These are phyloP conservation scores for Ophiocordyceps camponoti-rufipedis DNA, from an alignment of 2,329 filamentous ascomycete species.

Conservation along the genomic window DNA sequence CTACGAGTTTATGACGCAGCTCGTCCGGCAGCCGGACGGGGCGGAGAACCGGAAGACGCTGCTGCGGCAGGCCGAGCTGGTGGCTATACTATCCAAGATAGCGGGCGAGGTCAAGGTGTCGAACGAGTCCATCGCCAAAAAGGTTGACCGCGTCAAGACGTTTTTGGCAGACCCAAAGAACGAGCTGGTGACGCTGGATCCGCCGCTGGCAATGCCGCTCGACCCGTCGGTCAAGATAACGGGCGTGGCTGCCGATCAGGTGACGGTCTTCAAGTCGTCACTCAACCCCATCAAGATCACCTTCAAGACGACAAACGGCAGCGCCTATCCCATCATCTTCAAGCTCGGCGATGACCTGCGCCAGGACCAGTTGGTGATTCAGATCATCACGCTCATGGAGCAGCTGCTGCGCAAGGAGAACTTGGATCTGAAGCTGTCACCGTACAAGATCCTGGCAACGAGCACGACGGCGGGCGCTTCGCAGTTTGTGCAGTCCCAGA, in stretches of 20 bases:
- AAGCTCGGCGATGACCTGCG: constrained; percentile 93
- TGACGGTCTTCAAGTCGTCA: constrained; percentile 88
- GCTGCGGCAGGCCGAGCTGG: constrained; percentile 72
- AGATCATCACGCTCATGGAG: constrained; percentile 95
- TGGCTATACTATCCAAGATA: constrained; percentile 73
- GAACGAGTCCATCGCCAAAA: constrained; percentile 58
- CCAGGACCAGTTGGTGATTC: constrained; percentile 93
- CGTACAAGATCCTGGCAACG: constrained; percentile 91
- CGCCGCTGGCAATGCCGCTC: constrained; percentile 70
- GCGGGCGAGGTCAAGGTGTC: constrained; percentile 75
- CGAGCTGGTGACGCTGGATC: constrained; percentile 66
- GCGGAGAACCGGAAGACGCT: constrained; percentile 57
- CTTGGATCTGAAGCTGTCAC: constrained; percentile 81
- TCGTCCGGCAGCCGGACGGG: constrained; percentile 55
- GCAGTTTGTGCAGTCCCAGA: constrained; percentile 80
- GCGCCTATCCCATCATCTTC: constrained; percentile 83
- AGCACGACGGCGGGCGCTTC: constrained; percentile 77
- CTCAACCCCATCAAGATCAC: constrained; percentile 79
- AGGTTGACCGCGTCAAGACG: constrained; percentile 70
- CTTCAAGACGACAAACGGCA: constrained; percentile 64
- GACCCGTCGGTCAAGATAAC: constrained; percentile 68
- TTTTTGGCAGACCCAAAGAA: constrained; percentile 80
- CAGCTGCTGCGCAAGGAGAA: constrained; percentile 91
- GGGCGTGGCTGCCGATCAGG: constrained; percentile 67
- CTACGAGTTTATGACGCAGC: constrained; percentile 85